Evolutionary conservation across 441 rosid species (phyloP), one percentile per base, ranked within the genome.

Genomic region (Heliophila coronopifolia): DNA sequence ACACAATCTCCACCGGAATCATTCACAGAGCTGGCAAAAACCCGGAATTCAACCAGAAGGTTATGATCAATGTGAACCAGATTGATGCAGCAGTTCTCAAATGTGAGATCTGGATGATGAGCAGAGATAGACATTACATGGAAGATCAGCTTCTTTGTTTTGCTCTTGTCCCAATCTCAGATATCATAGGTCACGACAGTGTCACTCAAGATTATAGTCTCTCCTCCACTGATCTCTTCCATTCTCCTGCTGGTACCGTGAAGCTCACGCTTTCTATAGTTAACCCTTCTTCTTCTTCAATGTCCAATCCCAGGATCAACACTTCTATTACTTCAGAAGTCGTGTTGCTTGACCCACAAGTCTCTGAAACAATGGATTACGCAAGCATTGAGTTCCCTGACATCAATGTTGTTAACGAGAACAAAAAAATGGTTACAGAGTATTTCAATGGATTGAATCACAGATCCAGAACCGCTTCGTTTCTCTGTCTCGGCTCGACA

Each of bases 61-160:
- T 90, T 52, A 62, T 59, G 48, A 61, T 86, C 22, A 68, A 73
- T 58, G 68, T 90, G 28, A 37, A 58, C 4, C 83, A 84, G 35
- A 61, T 66, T 4, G 96, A 86, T 48, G 76, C 87, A 2, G 77
- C 94, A 0, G 83, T 84, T 8, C 80, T 90, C 15, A 90, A 90
- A 78, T 90, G 96, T 50, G 98, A 90, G 76, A 86, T 90, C 26
- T 86, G 92, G 94, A 86, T 90, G 96, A 77, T 78, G 38, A 90
- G 98, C 37, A 75, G 98, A 53, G 96, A 59, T 2, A 77, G 90
- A 51, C 79, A 82, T 61, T 84, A 70, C 68, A 55, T 90, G 94
- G 98, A 86, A 59, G 98, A 90, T 55, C 98, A 90, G 64, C 94
- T 90, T 51, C 59, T 90, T 19, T 96, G 98, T 3, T 90, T 90